phyloP scores from a whole-genome alignment of 805 yeast genomes.

The Metschnikowia reukaufii region DNA sequence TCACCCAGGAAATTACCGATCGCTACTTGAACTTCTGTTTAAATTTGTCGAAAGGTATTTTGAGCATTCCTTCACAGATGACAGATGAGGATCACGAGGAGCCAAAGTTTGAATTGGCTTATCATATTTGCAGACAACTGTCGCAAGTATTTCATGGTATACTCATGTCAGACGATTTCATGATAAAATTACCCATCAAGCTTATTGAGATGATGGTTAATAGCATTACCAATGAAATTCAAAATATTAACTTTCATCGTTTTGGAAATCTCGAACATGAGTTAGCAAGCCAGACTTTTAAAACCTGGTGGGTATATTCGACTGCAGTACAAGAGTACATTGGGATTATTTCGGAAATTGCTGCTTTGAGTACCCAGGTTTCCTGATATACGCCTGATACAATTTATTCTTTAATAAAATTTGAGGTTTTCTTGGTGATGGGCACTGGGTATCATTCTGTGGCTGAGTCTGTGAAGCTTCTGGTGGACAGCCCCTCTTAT shows the following conservation, averaged over 20 bases:
- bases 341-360: neutral
- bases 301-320: neutral
- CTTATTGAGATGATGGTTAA: neutral
- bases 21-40: neutral
- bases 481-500: no score
- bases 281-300: neutral
- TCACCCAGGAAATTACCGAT: neutral
- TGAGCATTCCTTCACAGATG: no score
- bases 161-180: neutral
- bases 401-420: no score
- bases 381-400: no score
- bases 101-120: neutral
- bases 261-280: neutral
- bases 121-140: neutral
- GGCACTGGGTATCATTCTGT: no score
- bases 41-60: neutral
- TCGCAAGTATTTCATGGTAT: neutral
- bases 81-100: neutral
- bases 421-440: no score
- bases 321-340: neutral
- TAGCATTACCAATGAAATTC: neutral
- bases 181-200: neutral
- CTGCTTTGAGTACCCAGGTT: slow-evolving; percentile 1
- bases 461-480: no score
- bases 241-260: neutral